phyloP scores from a whole-genome alignment of 331 rosid species.

The Saraca asoca region DNA sequence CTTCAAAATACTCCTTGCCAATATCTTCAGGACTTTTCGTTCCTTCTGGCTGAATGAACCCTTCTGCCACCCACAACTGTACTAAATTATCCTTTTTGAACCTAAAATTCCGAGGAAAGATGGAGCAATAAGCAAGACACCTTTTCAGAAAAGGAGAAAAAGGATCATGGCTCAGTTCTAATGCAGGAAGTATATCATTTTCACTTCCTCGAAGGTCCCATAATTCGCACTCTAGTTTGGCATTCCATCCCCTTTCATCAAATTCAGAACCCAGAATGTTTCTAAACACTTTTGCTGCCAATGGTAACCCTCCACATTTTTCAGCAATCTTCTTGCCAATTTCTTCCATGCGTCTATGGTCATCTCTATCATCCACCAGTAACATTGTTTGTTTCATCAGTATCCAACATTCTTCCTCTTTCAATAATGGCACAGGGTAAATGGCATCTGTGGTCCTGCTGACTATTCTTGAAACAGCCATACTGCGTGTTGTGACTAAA shows the following conservation, averaged over 20 bases:
- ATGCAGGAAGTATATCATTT: slow-evolving; percentile 17
- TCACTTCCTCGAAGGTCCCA: slow-evolving; percentile 8
- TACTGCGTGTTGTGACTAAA: slow-evolving; percentile 19
- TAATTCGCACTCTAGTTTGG: not conserved
- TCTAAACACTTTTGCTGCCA: slow-evolving; percentile 16
- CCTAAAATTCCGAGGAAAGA: slow-evolving; percentile 26
- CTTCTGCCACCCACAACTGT: slow-evolving; percentile 34
- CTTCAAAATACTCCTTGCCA: slow-evolving; percentile 15
- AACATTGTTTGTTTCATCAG: slow-evolving; percentile 5
- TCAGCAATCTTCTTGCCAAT: slow-evolving; percentile 12
- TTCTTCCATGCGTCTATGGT: not conserved
- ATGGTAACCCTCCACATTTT: slow-evolving; percentile 27
- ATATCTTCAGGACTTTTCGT: slow-evolving; percentile 4
- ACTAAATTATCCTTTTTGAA: slow-evolving; percentile 32
- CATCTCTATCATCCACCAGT: not conserved
- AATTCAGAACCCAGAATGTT: not conserved
- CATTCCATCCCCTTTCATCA: slow-evolving; percentile 5
- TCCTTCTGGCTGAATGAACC: slow-evolving; percentile 8
- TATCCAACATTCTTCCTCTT: slow-evolving; percentile 1
- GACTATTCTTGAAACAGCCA: not conserved
- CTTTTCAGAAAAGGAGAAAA: slow-evolving; percentile 27
- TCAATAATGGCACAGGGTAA: not conserved
- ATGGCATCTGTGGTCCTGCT: not conserved
- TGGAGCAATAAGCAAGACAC: slow-evolving; percentile 31
- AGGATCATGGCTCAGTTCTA: slow-evolving; percentile 19